phyloP scores from a whole-genome alignment of 2,329 filamentous ascomycete species.

The Arthrobotrys megalospora region DNA sequence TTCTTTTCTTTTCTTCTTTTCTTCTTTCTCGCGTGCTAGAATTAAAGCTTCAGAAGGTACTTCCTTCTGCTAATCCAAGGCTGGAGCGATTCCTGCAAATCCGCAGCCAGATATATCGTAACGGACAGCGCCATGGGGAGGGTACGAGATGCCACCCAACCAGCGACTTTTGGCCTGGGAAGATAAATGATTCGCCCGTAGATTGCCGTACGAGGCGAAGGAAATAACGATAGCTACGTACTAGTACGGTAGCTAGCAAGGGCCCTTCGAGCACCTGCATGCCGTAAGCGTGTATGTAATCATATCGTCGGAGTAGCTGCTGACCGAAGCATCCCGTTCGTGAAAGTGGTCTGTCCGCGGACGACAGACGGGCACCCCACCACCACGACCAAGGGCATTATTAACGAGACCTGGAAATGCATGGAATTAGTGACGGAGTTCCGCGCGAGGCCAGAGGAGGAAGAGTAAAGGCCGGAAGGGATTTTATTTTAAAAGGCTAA shows the following conservation, averaged over 20 bases:
- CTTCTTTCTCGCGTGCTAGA: background rate
- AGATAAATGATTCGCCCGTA: slow-evolving; percentile 4
- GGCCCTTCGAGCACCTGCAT: slow-evolving; percentile 18
- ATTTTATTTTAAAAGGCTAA: slow-evolving; percentile 35
- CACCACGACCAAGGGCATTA: slow-evolving; percentile 16
- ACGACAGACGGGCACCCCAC: background rate
- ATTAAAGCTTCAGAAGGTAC: background rate
- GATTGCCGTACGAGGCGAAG: slow-evolving; percentile 11
- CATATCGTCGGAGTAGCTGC: slow-evolving; percentile 45
- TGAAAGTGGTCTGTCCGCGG: slow-evolving; percentile 48
- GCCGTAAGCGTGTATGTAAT: slow-evolving; percentile 61
- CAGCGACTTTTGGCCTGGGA: background rate
- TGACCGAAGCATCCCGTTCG: slow-evolving; percentile 48
- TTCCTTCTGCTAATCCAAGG: background rate
- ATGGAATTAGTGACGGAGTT: slow-evolving; percentile 59
- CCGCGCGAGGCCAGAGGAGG: slow-evolving; percentile 34
- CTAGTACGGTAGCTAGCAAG: background rate
- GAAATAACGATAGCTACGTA: background rate
- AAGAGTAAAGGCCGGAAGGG: slow-evolving; percentile 6
- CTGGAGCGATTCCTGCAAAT: slow-evolving; percentile 17
- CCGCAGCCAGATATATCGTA: slow-evolving; percentile 21
- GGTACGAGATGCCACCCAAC: slow-evolving; percentile 6
- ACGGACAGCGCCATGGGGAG: background rate
- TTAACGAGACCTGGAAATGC: slow-evolving; percentile 35
- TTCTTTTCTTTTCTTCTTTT: slow-evolving; percentile 11